Evolutionary conservation across 176 grass and related monocot genomes (phyloP).

Genomic region (Leersia perrieri): DNA sequence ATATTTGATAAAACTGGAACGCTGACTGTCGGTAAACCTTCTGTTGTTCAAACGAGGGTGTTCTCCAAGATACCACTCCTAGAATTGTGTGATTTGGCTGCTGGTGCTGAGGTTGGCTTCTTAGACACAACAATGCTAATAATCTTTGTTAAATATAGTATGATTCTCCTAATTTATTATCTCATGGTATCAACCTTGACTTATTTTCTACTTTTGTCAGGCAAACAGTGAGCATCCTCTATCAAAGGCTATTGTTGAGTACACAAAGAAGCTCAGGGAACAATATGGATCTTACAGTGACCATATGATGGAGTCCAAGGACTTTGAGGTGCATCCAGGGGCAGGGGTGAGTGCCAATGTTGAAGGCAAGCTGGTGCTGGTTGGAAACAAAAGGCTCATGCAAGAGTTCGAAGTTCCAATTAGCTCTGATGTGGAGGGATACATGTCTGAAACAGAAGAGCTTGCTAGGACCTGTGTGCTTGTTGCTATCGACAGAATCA

Average conservation of each 20-base stretch:
- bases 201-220: conserved; percentile 29
- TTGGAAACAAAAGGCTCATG: conserved; percentile 93
- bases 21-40: conserved; percentile 83
- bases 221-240: conserved; percentile 94
- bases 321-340: conserved; percentile 91
- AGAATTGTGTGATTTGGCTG: conserved; percentile 82
- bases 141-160: neutral
- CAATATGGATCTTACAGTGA: conserved; percentile 67
- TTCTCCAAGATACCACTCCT: conserved; percentile 75
- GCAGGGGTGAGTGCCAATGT: conserved; percentile 78
- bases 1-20: conserved; percentile 99
- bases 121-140: neutral
- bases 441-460: conserved; percentile 65
- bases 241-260: conserved; percentile 82
- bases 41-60: conserved; percentile 80
- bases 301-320: conserved; percentile 59
- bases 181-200: neutral
- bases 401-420: conserved; percentile 61
- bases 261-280: conserved; percentile 74
- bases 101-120: conserved; percentile 77
- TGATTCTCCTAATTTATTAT: neutral
- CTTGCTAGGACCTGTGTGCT: conserved; percentile 87
- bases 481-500: conserved; percentile 63
- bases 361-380: conserved; percentile 68
- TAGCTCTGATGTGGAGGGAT: conserved; percentile 56